Percentiles rank a stretch among this genome's conserved stretches.
Evolutionary conservation across 805 yeast species (phyloP).

Genomic region (Candida ulmi): DNA sequence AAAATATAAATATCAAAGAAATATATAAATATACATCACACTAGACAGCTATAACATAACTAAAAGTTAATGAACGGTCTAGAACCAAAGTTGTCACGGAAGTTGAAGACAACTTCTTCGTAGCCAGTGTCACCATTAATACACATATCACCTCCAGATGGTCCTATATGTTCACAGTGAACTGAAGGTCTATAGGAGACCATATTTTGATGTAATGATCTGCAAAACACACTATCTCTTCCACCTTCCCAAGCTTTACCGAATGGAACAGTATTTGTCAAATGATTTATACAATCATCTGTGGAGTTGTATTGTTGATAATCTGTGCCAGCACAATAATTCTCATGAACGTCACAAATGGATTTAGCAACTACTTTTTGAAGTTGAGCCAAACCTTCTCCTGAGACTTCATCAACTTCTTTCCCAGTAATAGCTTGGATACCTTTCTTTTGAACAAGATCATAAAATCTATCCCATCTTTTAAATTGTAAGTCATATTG

Average conservation of each 20-base stretch:
- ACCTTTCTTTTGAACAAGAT: constrained; percentile 6
- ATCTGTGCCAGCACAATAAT: constrained; percentile 14
- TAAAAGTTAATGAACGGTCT: background rate
- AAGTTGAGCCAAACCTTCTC: constrained; percentile 1
- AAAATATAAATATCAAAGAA: too few relatives aligned
- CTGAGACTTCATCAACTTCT: background rate
- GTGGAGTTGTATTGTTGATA: constrained; percentile 12
- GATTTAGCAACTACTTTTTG: constrained; percentile 10
- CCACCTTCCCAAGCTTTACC: constrained; percentile 23
- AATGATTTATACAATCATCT: constrained; percentile 11
- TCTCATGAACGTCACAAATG: constrained; percentile 14
- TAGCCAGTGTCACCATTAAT: constrained; percentile 15
- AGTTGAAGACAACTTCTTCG: constrained; percentile 2
- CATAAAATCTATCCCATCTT: constrained; percentile 14
- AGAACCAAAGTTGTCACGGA: background rate
- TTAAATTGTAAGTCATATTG: constrained; percentile 19
- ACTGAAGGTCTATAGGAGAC: constrained; percentile 17
- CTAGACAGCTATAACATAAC: too few relatives aligned
- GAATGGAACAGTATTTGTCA: constrained; percentile 7
- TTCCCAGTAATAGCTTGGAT: constrained; percentile 3
- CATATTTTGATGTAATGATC: constrained; percentile 23
- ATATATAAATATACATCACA: too few relatives aligned
- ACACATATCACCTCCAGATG: constrained; percentile 23
- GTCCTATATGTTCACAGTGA: constrained; percentile 23
- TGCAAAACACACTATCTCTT: constrained; percentile 20